Base-by-base conservation (phyloP, 2,329 filamentous ascomycete genomes). In the Pyrenophora seminiperda region DNA sequence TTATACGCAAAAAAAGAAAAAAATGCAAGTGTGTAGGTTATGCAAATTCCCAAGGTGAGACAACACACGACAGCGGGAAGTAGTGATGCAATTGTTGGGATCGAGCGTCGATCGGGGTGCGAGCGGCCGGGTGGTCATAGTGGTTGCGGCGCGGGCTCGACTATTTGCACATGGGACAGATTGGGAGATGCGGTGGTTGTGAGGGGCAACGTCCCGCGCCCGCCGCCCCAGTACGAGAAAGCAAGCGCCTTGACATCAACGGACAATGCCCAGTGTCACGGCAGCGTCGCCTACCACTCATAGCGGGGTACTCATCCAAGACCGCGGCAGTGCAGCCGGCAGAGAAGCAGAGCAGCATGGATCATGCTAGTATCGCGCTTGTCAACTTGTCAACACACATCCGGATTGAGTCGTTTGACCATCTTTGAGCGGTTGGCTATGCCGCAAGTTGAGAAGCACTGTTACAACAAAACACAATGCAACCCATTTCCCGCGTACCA, bases 271-370 rank as follows among this genome's bases (percentile, higher is more conserved):
- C 24, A 27, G 24, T 27, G 24, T 27, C 24, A 27, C 24, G 9
- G 24, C 24, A 24, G 22, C 29, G 40, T 62, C 47, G 74, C 79
- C 1, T 77, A 48, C 58, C 58, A 55, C 51, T 54, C 39, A 55
- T 30, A 49, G 34, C 46, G 50, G 44, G 44, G 44, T 48, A 39
- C 36, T 19, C 18, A 36, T n/a, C 36, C 29, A 29, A 36, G 11
- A 10, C 29, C 5, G 39, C 41, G 45, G 41, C 50, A 27, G 7
- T 27, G 22, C 5, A 42, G 44, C 34, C 34, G 44, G 39, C 31
- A 38, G 32, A 33, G n/a, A 10, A 34, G 42, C 38, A 17, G 31
- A 37, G 44, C 33, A 31, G 7, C 33, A 52, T 52, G 53, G 50
- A 41, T 41, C 7, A 31, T 51, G 36, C 47, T 44, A 50, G 34